Percentiles rank a stretch among this genome's conserved stretches.
Conservation (phyloP, 2,329 filamentous ascomycete genomes). For the Neonectria magnoliae region DNA sequence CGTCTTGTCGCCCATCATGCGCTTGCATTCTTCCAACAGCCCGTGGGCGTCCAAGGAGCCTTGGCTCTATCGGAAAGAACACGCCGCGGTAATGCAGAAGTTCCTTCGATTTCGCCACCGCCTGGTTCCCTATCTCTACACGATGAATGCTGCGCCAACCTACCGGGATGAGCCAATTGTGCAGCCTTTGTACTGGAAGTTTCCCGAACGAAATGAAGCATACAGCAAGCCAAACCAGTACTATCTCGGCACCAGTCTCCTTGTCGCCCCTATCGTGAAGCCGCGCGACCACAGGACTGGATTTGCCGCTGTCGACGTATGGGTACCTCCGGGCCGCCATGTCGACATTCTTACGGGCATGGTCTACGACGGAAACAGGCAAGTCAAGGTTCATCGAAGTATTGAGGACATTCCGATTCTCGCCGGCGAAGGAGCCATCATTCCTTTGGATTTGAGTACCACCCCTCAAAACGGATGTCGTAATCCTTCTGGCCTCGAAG, state of each 20-base stretch:
- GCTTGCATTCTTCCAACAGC: constrained; percentile 68
- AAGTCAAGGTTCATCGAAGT: constrained; percentile 60
- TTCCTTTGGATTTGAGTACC: constrained; percentile 61
- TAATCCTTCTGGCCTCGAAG: constrained; percentile 58
- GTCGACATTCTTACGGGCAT: constrained; percentile 68
- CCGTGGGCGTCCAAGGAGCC: constrained; percentile 70
- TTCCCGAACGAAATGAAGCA: constrained; percentile 61
- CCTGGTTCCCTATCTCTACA: constrained; percentile 69
- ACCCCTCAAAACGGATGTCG: constrained; percentile 57
- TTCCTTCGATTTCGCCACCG: constrained; percentile 66
- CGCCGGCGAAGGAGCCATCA: constrained; percentile 64
- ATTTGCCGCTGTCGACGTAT: constrained; percentile 60
- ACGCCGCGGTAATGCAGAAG: constrained; percentile 56
- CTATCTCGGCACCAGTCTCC: constrained; percentile 65
- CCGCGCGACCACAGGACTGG: constrained; percentile 59
- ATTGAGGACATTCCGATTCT: constrained; percentile 64
- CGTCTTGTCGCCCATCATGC: constrained; percentile 68
- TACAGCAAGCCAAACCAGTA: constrained; percentile 68
- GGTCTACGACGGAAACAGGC: constrained; percentile 66
- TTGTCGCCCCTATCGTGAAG: constrained; percentile 66
- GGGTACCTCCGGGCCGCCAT: constrained; percentile 65
- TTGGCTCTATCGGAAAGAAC: constrained; percentile 63
- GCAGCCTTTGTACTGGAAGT: constrained; percentile 71
- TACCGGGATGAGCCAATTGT: constrained; percentile 61
- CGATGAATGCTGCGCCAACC: constrained; percentile 61